Evolutionary conservation across 495 filamentous ascomycete genomes (phyloP), one percentile per base, ranked within the genome.

Genomic region (Talaromyces thailandensis): DNA sequence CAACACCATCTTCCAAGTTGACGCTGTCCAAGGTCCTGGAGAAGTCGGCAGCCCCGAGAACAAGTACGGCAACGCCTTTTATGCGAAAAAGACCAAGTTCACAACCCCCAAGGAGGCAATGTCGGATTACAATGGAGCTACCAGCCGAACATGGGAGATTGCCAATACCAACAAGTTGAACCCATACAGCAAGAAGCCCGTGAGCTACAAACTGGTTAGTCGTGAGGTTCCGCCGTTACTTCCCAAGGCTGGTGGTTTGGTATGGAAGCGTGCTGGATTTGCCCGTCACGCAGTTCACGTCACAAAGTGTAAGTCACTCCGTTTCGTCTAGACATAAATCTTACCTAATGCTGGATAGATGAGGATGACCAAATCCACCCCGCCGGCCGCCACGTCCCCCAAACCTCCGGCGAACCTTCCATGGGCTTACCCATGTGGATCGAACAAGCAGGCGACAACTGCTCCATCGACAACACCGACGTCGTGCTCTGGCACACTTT

Each of bases 401-500:
- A 97, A 73, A 96, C 92, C 6, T 92, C 88, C 0, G 93, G 93
- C 68, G 89, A 91, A 65, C 90, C 91, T 3, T 88, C 90, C 0
- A 73, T 78, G 18, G 92, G 91, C 8, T 75, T 97, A 0, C 88
- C 91, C 0, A 83, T 87, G 64, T 97, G 93, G 93, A 90, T 96
- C 64, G 73, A 79, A 62, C 68, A 71, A 12, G 70, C 76, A n/a
- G 86, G 91, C 61, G 85, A 86, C n/a, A 77, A 75, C 48, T 84
- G 78, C 65, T 85, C 78, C 40, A 88, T 96, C 65, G 90, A 90
- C 26, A 89, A 96, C 74, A 89, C 86, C 6, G 90, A 98, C 73
- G 73, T 96, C 24, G 93, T 98, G 3, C 82, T 98, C 23, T 98
- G 93, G 93, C 93, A 98, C 73, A 98, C 93, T 0, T 98, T 96